Conservation (phyloP, 78 protist species). For the Speleostelium caveatum region DNA sequence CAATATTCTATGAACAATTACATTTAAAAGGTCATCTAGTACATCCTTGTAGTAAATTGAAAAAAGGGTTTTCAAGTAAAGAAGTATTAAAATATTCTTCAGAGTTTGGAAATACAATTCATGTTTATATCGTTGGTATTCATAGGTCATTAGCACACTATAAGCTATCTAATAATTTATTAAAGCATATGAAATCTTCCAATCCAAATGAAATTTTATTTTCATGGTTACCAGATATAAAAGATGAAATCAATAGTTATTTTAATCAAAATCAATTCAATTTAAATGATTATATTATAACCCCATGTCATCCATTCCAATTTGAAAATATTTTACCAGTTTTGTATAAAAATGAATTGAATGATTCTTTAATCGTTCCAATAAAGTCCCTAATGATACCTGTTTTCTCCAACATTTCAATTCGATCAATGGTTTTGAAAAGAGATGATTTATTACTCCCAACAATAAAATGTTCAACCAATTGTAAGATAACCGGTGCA, state of each 20-base stretch:
- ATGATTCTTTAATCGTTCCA: background rate
- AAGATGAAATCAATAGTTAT: background rate
- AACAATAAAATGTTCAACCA: background rate
- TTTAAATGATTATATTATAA: background rate
- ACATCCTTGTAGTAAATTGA: background rate
- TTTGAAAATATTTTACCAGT: background rate
- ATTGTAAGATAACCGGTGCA: background rate
- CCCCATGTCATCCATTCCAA: conserved; percentile 1
- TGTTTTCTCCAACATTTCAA: background rate
- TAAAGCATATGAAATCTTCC: no score
- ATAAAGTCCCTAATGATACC: background rate
- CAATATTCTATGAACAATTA: conserved; percentile 6
- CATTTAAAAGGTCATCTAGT: conserved; percentile 5
- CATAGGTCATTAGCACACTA: background rate
- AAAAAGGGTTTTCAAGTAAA: background rate
- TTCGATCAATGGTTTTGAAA: background rate
- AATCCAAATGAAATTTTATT: background rate
- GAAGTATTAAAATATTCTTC: conserved; percentile 2
- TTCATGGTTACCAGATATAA: background rate
- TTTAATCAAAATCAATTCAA: background rate
- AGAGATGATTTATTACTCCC: background rate
- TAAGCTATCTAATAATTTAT: no score
- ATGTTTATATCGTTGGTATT: background rate
- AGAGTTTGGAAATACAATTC: background rate
- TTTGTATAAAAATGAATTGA: background rate